Evolutionary conservation across 495 filamentous ascomycete species (phyloP).

Genomic region (Podospora pseudocomata): DNA sequence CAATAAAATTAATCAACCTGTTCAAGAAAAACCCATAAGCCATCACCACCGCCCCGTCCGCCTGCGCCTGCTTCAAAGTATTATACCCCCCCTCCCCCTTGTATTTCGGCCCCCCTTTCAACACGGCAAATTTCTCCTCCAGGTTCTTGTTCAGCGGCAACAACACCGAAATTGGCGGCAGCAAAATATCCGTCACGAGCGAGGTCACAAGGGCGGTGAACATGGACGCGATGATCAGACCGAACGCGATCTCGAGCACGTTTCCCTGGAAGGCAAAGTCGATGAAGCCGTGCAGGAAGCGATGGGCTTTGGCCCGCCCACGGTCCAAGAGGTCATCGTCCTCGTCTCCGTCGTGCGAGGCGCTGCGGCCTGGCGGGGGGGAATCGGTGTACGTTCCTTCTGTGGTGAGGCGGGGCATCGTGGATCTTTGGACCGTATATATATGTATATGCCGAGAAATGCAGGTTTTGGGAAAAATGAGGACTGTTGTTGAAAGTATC

Average conservation of each 20-base stretch:
- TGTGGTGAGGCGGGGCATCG: neutral
- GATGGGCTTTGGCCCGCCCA: neutral
- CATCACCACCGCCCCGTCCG: constrained; percentile 68
- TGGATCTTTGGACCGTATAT: neutral
- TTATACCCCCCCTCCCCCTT: constrained; percentile 58
- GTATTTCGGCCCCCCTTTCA: constrained; percentile 43
- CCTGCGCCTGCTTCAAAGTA: constrained; percentile 61
- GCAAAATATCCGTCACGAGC: constrained; percentile 66
- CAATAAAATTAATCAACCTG: constrained; percentile 61
- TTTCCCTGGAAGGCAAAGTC: constrained; percentile 73
- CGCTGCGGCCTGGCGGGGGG: neutral
- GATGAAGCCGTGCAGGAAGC: constrained; percentile 58
- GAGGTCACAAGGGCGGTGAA: constrained; percentile 71
- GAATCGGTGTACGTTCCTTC: neutral
- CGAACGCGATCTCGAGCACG: constrained; percentile 71
- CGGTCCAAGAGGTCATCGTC: neutral
- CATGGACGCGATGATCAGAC: constrained; percentile 68
- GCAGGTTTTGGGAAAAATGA: neutral
- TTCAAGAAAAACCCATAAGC: constrained; percentile 68
- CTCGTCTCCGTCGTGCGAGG: neutral
- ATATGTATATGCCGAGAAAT: neutral
- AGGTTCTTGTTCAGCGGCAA: constrained; percentile 68
- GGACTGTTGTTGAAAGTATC: neutral
- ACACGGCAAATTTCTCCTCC: constrained; percentile 69
- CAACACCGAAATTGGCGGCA: constrained; percentile 65